A percentile compares a stretch with the other conserved stretches of the same genome.
phyloP scores from a whole-genome alignment of 768 basidiomycete genomes.

The Mycena rosella region DNA sequence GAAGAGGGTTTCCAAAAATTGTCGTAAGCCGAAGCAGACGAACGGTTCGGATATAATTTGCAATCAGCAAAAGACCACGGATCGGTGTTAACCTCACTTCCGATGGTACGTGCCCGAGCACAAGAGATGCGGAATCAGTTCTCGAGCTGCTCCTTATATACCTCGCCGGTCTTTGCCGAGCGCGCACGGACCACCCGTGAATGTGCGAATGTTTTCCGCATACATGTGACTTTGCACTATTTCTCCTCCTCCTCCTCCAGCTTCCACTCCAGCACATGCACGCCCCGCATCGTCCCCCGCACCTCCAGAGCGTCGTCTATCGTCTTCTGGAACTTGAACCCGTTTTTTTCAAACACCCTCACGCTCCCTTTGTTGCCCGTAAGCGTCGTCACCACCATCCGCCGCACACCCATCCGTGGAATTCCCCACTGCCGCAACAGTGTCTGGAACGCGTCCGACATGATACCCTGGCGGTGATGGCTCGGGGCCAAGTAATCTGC shows the following conservation, averaged over 20 bases:
- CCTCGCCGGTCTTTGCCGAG: background rate
- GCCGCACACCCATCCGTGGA: slow-evolving; percentile 71
- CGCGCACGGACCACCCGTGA: slow-evolving; percentile 25
- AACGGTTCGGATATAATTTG: slow-evolving; percentile 99
- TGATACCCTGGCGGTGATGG: slow-evolving; percentile 79
- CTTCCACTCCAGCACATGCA: slow-evolving; percentile 29
- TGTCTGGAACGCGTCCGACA: slow-evolving; percentile 71
- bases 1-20: slow-evolving; percentile 84
- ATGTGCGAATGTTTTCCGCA: slow-evolving; percentile 7
- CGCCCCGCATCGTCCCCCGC: slow-evolving; percentile 51
- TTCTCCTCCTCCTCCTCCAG: background rate
- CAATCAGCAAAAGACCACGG: slow-evolving; percentile 96
- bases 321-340: slow-evolving; percentile 59
- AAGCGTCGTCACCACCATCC: slow-evolving; percentile 59
- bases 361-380: slow-evolving; percentile 71
- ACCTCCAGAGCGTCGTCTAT: slow-evolving; percentile 53
- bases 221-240: background rate
- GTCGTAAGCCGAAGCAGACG: slow-evolving; percentile 88
- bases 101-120: slow-evolving; percentile 96
- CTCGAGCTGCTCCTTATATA: slow-evolving; percentile 17
- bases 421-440: slow-evolving; percentile 73
- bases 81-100: slow-evolving; percentile 97
- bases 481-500: slow-evolving; percentile 72
- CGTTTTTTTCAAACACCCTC: slow-evolving; percentile 76
- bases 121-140: slow-evolving; percentile 74